phyloP scores from a whole-genome alignment of 2,329 filamentous ascomycete genomes.

The Sclerotinia spermophila region DNA sequence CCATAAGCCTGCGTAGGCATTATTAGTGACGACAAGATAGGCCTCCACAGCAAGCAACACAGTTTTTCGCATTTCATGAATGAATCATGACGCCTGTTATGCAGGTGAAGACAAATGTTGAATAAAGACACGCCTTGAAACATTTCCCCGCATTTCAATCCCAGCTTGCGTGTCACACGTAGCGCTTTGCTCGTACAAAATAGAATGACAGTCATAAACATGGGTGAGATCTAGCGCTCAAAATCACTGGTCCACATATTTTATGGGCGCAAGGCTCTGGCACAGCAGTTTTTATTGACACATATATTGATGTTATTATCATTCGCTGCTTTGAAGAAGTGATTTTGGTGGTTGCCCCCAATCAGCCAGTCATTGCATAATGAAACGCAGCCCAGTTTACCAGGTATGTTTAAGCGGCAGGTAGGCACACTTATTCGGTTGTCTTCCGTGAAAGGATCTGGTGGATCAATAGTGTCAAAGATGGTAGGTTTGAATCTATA shows the following conservation, averaged over 20 bases:
- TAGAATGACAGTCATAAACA: slow-evolving; percentile 3
- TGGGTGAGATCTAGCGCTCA: slow-evolving; percentile 8
- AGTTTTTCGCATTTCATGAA: background rate
- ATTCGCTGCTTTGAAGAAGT: slow-evolving; percentile 8
- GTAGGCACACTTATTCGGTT: slow-evolving; percentile 6
- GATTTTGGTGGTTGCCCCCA: background rate
- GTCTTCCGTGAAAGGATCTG: background rate
- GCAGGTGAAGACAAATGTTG: background rate
- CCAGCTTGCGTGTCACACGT: slow-evolving; percentile 13
- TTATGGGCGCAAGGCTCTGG: background rate
- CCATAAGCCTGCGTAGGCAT: background rate
- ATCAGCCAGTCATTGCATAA: background rate
- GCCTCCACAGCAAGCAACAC: background rate
- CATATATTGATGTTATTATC: background rate
- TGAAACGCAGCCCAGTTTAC: background rate
- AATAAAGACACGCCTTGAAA: background rate
- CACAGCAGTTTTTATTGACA: slow-evolving; percentile 6
- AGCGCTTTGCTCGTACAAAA: background rate
- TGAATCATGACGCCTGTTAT: background rate
- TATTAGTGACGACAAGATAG: background rate
- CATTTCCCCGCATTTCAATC: slow-evolving; percentile 18
- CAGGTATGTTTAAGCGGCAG: slow-evolving; percentile 14
- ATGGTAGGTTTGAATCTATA: background rate
- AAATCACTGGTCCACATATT: background rate
- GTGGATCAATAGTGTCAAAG: background rate